phyloP scores from a whole-genome alignment of 208 protist species.

The Wallacemonas sp. region DNA sequence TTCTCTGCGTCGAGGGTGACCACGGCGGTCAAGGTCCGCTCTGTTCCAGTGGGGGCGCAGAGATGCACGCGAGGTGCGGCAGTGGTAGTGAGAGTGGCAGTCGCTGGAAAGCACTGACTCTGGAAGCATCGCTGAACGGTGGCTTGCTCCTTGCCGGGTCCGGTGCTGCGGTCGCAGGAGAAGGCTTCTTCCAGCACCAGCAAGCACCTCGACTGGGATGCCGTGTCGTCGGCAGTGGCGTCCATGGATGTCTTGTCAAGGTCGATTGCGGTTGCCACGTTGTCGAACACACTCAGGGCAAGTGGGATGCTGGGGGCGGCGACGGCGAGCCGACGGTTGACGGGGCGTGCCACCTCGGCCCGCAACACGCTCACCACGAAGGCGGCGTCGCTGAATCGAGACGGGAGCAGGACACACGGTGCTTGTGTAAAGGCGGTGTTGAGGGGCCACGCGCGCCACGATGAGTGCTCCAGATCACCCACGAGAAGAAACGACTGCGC shows the following conservation, averaged over 20 bases:
- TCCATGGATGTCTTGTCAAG: background rate
- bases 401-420: slow-evolving; percentile 33
- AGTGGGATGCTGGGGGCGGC: slow-evolving; percentile 39
- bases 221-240: background rate
- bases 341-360: slow-evolving; percentile 35
- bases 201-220: background rate
- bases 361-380: slow-evolving; percentile 37
- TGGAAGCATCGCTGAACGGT: slow-evolving; percentile 26
- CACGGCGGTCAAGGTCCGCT: background rate
- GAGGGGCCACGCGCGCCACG: slow-evolving; percentile 48
- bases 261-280: slow-evolving; percentile 21
- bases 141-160: background rate
- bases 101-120: slow-evolving; percentile 21
- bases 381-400: slow-evolving; percentile 8
- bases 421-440: slow-evolving; percentile 13
- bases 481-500: slow-evolving; percentile 38
- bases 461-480: slow-evolving; percentile 22
- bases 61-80: background rate
- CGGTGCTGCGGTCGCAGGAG: slow-evolving; percentile 19
- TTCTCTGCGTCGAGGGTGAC: background rate
- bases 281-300: slow-evolving; percentile 64
- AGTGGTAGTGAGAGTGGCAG: background rate
- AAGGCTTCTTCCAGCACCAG: slow-evolving; percentile 37
- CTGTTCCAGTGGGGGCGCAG: background rate
- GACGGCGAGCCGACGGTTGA: slow-evolving; percentile 23